Base-by-base conservation (phyloP, 164 flowering plant genomes). In the Protea cynaroides region DNA sequence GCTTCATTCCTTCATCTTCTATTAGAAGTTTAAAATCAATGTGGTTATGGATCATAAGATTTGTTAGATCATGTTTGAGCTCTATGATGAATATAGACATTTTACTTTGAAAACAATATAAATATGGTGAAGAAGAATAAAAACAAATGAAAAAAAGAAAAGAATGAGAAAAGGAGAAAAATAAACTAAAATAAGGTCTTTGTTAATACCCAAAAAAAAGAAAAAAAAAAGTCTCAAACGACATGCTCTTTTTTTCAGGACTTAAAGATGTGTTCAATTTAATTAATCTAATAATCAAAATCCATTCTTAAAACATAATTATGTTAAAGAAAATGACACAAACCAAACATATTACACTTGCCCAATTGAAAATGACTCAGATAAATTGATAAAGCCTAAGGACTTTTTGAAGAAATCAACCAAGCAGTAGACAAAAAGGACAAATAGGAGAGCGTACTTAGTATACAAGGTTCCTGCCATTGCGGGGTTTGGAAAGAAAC, bases 291-390 rank as follows among this genome's bases (percentile, higher is more conserved):
- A 55, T 55, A 0, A 49, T 18, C 3, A 15, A 15, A 3, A 56
- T 13, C 37, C 13, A 56, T 25, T 23, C 34, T 23, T 24, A 23
- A 25, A 56, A 25, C 17, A 15, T 40, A 4, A n/a, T 54, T 54
- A 15, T 24, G 12, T 21, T 56, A 55, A 14, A 36, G 62, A 66
- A 58, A 66, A 59, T 58, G 69, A 58, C 57, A 34, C 63, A 58
- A 66, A 66, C 69, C 63, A 58, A 66, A 58, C 69, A 58, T 21
- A 62, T 47, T 56, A 57, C 62, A 43, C 21, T 10, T 21, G 8
- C 17, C 56, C 46, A 15, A n/a, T 25, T 47, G 69, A 49, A 57
- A 57, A 29, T n/a, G 69, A 65, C 63, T 46, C n/a, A 46, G 23
- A 54, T 54, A 54, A 54, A 14, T 56, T 56, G 58, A 56, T 56